Evolutionary conservation across 1,284 basidiomycete species (phyloP), one percentile per base, ranked within the genome.

Genomic region (Trichosporon inkin): DNA sequence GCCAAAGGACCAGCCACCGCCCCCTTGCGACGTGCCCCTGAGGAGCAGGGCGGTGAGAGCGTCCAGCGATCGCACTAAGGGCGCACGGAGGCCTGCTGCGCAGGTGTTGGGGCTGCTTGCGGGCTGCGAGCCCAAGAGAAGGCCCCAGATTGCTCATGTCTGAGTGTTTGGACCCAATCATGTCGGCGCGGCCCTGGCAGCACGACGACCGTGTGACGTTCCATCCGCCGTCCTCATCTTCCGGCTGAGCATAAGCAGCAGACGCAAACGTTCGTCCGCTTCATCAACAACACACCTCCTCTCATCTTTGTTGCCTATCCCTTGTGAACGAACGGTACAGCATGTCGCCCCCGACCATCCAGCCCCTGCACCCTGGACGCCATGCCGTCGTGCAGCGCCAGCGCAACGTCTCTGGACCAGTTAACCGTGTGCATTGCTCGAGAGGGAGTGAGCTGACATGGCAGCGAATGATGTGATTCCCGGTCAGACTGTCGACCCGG

Each of bases 351-450:
- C 74, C 74, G 3, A 71, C 62, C 52, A 74, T 92, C 62, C 86
- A 89, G 68, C 89, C 91, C 10, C 82, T 93, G 68, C 90, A 92
- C 78, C 90, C 90, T 16, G 82, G 82, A 0, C 86, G 88, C 67
- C 86, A 88, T 40, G 90, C 91, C 1, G 84, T 86, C 66, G 81
- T 92, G 62, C 84, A 87, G 53, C 82, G 87, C 16, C 90, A 89
- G 2, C 84, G 88, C 70, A 88, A 88, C 55, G 89, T 88, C 6
- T 81, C 92, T 6, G 88, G 89, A 22, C 87, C 85, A 62, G 80
- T 84, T 17, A 81, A 75, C 51, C 67, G 76, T 78, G 62, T 73
- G 75, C 76, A 2, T 19, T 56, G 40, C 22, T 1, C n/a, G 20
- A 16, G 8, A 6, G 14, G 10, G 13, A 7, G 53, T 7, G 28